Evolutionary conservation across 2,329 filamentous ascomycete species (phyloP).

Genomic region (Paecilomyces sp.): DNA sequence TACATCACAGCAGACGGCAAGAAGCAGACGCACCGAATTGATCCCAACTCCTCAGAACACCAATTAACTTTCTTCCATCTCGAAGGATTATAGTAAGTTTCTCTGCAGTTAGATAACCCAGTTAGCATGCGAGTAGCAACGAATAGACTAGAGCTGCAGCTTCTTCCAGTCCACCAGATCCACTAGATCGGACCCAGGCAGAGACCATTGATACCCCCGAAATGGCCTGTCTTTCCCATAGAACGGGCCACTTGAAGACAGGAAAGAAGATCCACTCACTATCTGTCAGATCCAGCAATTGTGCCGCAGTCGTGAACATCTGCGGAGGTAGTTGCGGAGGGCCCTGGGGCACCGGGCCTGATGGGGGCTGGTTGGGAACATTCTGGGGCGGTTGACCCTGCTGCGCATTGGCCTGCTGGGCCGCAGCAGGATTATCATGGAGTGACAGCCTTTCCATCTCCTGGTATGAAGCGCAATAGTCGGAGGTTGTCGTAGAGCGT

Average conservation of each 20-base stretch:
- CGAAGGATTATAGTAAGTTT: slow-evolving; percentile 88
- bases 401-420: slow-evolving; percentile 20
- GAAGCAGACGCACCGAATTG: slow-evolving; percentile 68
- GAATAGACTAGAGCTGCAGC: neutral
- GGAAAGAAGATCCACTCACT: slow-evolving; percentile 54
- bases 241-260: slow-evolving; percentile 12
- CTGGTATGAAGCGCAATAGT: slow-evolving; percentile 2
- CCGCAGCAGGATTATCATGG: slow-evolving; percentile 23
- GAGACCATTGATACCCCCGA: neutral
- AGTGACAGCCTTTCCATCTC: slow-evolving; percentile 30
- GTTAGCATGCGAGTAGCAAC: slow-evolving; percentile 1
- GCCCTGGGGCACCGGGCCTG: slow-evolving; percentile 23
- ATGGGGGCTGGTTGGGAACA: slow-evolving; percentile 16
- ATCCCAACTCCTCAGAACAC: slow-evolving; percentile 91
- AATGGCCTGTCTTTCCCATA: neutral
- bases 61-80: slow-evolving; percentile 89
- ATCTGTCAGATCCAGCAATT: slow-evolving; percentile 91
- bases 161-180: neutral
- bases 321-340: slow-evolving; percentile 58
- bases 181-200: neutral
- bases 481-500: slow-evolving; percentile 1
- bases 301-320: slow-evolving; percentile 97
- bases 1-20: neutral
- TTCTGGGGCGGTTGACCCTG: slow-evolving; percentile 21
- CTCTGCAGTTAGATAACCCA: slow-evolving; percentile 50